Conservation (phyloP, 305 asterid species). For the Fraxinus floribunda region DNA sequence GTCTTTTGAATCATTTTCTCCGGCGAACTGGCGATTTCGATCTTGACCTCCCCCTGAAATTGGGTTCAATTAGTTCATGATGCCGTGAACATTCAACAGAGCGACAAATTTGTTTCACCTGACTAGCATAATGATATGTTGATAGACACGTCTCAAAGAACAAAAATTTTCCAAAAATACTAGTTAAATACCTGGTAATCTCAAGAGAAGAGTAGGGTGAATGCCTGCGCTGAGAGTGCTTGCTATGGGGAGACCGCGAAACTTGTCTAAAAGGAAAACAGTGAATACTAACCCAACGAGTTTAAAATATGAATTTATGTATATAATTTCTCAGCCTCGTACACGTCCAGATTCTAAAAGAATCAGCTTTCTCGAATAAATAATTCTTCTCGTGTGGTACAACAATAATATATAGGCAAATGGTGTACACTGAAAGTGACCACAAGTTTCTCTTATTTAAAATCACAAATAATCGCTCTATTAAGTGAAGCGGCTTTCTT, state of each 20-base stretch:
- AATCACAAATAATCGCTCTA: neutral
- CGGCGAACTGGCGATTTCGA: conserved; percentile 75
- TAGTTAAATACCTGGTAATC: conserved; percentile 65
- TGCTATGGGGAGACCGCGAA: conserved; percentile 99
- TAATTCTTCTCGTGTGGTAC: conserved; percentile 6
- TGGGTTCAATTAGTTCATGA: conserved; percentile 33
- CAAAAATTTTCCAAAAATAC: conserved; percentile 18
- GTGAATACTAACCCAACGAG: conserved; percentile 76
- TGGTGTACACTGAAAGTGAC: neutral
- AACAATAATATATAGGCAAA: conserved; percentile 6
- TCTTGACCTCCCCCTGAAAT: conserved; percentile 66
- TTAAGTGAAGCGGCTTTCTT: conserved; percentile 5
- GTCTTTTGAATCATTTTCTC: conserved; percentile 40
- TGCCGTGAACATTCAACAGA: conserved; percentile 12
- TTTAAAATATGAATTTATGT: conserved; percentile 16
- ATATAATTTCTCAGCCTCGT: conserved; percentile 32
- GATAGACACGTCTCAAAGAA: conserved; percentile 26
- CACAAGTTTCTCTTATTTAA: conserved; percentile 1
- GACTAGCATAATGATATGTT: conserved; percentile 26
- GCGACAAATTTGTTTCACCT: conserved; percentile 44
- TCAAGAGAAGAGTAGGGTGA: conserved; percentile 95
- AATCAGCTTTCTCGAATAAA: conserved; percentile 16
- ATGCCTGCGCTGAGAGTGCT: conserved; percentile 97
- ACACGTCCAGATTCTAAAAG: conserved; percentile 28
- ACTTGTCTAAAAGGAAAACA: conserved; percentile 88